phyloP scores from a whole-genome alignment of 441 rosid species.

The Capsella rubella region DNA sequence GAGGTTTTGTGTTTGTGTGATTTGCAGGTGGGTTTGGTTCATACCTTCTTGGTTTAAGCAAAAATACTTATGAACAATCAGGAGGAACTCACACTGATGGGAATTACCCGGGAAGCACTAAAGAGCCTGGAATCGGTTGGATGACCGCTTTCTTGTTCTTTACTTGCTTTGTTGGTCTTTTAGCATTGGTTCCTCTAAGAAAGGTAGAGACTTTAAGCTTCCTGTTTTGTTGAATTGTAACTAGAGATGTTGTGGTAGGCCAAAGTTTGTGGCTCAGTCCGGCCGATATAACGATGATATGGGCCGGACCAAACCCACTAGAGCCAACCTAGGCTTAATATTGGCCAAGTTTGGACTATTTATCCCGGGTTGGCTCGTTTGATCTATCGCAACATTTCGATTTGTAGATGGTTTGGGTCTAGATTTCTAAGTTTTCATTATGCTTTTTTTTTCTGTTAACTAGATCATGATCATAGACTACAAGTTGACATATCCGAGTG shows the following conservation, averaged over 20 bases:
- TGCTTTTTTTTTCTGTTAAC: conserved; percentile 13
- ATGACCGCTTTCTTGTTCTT: conserved; percentile 87
- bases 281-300: background rate
- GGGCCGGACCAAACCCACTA: background rate
- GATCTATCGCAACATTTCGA: background rate
- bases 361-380: background rate
- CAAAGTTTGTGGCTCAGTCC: background rate
- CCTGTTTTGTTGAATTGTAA: background rate
- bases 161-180: conserved; percentile 81
- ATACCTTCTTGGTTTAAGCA: conserved; percentile 79
- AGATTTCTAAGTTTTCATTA: conserved; percentile 6
- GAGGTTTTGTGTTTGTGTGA: conserved; percentile 21
- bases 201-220: conserved; percentile 54
- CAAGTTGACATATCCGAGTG: conserved; percentile 86
- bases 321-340: background rate
- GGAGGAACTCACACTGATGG: conserved; percentile 78
- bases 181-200: conserved; percentile 89
- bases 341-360: background rate
- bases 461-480: conserved; percentile 93
- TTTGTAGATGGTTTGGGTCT: background rate
- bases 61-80: conserved; percentile 68
- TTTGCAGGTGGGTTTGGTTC: conserved; percentile 94
- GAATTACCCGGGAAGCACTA: conserved; percentile 64
- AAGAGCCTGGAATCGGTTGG: conserved; percentile 91
- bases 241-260: conserved; percentile 24